Conservation (phyloP, 495 filamentous ascomycete species). For the Elaphomyces granulatus region DNA sequence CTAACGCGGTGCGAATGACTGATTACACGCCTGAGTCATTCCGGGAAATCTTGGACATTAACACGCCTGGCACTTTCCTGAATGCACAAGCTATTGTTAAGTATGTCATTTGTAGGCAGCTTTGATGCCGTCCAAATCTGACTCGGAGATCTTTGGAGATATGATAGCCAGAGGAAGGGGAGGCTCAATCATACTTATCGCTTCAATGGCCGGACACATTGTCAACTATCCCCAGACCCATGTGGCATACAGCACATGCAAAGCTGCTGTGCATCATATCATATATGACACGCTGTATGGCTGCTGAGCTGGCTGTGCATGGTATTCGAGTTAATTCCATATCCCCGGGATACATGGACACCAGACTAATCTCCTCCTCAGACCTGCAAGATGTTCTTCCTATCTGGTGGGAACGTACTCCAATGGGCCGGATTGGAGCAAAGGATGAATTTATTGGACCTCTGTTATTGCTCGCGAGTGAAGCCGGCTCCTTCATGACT, state of each 20-base stretch:
- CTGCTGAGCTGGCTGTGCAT: slow-evolving; percentile 9
- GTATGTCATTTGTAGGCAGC: no score
- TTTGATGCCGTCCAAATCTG: no score
- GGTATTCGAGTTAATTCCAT: slow-evolving; percentile 15
- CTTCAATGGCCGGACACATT: slow-evolving; percentile 43
- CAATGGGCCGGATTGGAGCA: slow-evolving; percentile 54
- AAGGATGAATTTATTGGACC: slow-evolving; percentile 68
- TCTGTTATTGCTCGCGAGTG: slow-evolving; percentile 64
- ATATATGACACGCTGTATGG: no score
- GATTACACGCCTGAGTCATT: no score
- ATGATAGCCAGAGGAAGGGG: slow-evolving; percentile 20
- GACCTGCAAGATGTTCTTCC: no score
- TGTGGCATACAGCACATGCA: slow-evolving; percentile 48
- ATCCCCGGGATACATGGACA: slow-evolving; percentile 20
- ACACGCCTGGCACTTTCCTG: no score
- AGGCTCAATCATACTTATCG: slow-evolving; percentile 37
- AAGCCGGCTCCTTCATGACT: slow-evolving; percentile 73
- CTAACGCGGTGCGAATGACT: no score
- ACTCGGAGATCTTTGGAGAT: no score
- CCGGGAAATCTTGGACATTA: no score
- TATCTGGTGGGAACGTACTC: slow-evolving; percentile 66
- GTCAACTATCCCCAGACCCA: slow-evolving; percentile 50
- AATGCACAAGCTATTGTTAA: no score
- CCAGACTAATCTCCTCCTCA: no score
- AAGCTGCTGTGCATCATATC: no score